These are phyloP conservation scores for Pulveroboletus frians DNA, from an alignment of 768 basidiomycete species.

Conservation along the genomic window DNA sequence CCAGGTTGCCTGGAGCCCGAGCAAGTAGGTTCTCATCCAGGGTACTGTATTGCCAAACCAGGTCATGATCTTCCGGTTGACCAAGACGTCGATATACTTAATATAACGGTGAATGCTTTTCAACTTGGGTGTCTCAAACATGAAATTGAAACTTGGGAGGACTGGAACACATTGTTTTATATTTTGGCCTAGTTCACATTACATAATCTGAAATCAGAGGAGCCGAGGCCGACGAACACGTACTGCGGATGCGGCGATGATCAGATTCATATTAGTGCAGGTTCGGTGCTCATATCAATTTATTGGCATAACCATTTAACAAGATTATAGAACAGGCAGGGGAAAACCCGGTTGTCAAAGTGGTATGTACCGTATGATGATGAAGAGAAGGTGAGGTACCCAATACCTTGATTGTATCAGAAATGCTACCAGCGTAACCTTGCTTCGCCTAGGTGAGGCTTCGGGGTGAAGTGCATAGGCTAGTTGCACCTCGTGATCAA, in stretches of 20 bases:
- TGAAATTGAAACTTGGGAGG: too few relatives aligned
- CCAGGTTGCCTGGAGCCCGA: background rate
- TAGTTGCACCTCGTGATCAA: slow-evolving; percentile 95
- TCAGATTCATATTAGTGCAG: slow-evolving; percentile 96
- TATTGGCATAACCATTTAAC: slow-evolving; percentile 3
- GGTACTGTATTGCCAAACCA: background rate
- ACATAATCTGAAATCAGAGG: slow-evolving; percentile 11
- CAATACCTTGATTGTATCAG: background rate
- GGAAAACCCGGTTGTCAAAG: slow-evolving; percentile 94
- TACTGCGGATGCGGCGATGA: slow-evolving; percentile 51
- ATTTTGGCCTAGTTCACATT: background rate
- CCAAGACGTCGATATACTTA: too few relatives aligned
- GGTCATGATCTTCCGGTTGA: too few relatives aligned
- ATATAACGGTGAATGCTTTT: too few relatives aligned
- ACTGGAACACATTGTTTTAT: too few relatives aligned
- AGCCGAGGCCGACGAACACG: background rate
- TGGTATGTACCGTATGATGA: slow-evolving; percentile 99
- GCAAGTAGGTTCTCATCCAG: too few relatives aligned
- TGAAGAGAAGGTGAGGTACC: slow-evolving; percentile 81
- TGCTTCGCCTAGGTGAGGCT: slow-evolving; percentile 64
- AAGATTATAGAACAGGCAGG: slow-evolving; percentile 80
- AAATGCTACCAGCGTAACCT: background rate
- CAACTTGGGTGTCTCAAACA: too few relatives aligned
- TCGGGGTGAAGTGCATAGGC: slow-evolving; percentile 91
- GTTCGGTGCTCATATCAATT: slow-evolving; percentile 35